A percentile compares a stretch with the other conserved stretches of the same genome.
phyloP scores from a whole-genome alignment of 208 protist genomes.

The Leishmania martiniquensis region DNA sequence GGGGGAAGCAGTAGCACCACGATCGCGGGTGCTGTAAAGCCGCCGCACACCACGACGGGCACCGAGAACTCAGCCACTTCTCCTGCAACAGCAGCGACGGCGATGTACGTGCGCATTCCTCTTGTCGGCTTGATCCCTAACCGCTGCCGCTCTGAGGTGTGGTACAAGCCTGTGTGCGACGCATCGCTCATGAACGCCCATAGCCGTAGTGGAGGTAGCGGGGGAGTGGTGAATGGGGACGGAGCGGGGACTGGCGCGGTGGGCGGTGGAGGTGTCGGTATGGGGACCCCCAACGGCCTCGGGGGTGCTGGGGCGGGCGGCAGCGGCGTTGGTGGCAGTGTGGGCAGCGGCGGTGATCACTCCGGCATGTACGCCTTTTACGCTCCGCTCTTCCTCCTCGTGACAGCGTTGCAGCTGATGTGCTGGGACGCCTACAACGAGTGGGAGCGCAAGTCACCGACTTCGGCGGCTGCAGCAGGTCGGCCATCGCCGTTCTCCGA shows the following conservation, averaged over 20 bases:
- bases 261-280: slow-evolving; percentile 1
- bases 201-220: slow-evolving; percentile 2
- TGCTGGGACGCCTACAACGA: slow-evolving; percentile 76
- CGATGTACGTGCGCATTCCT: slow-evolving; percentile 48
- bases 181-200: slow-evolving; percentile 7
- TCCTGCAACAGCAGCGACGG: neutral
- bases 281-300: slow-evolving; percentile 1
- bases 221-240: slow-evolving; percentile 7
- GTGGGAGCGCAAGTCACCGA: slow-evolving; percentile 20
- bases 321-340: neutral
- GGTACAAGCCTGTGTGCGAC: slow-evolving; percentile 47
- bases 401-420: slow-evolving; percentile 83
- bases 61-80: neutral
- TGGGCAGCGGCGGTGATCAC: slow-evolving; percentile 12
- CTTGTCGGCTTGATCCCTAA: slow-evolving; percentile 73
- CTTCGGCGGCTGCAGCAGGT: slow-evolving; percentile 4
- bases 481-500: neutral
- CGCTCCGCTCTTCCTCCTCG: slow-evolving; percentile 77
- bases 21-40: neutral
- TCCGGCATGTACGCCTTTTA: slow-evolving; percentile 34
- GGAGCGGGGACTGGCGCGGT: neutral
- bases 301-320: slow-evolving; percentile 4
- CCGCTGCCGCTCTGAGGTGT: slow-evolving; percentile 81
- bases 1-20: neutral
- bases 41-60: neutral